Percentiles rank a stretch among this genome's conserved stretches.
Evolutionary conservation across 768 basidiomycete genomes (phyloP).

Genomic region (Pleurotus djamor): DNA sequence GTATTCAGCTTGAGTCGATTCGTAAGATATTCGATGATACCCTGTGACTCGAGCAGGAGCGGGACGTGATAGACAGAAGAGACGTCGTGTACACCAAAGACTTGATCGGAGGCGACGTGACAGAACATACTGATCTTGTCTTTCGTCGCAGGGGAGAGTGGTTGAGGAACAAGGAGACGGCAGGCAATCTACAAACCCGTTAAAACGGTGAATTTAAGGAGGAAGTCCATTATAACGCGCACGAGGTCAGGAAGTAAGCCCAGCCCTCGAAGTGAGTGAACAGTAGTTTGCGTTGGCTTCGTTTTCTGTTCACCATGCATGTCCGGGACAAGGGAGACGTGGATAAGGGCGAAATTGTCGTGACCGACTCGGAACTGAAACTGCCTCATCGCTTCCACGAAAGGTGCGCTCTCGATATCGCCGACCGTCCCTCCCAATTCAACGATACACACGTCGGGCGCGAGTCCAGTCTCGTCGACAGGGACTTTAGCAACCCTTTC

Average conservation of each 20-base stretch:
- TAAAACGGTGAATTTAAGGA: background rate
- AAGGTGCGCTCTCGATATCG: slow-evolving; percentile 98
- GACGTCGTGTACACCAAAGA: slow-evolving; percentile 95
- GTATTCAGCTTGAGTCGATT: slow-evolving; percentile 75
- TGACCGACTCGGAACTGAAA: slow-evolving; percentile 98
- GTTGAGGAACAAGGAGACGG: slow-evolving; percentile 75
- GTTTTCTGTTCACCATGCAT: slow-evolving; percentile 99
- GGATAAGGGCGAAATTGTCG: slow-evolving; percentile 95
- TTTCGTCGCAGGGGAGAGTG: slow-evolving; percentile 83
- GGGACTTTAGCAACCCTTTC: slow-evolving; percentile 92
- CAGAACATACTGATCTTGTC: slow-evolving; percentile 99
- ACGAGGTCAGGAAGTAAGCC: slow-evolving; percentile 93
- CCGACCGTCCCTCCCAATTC: slow-evolving; percentile 99
- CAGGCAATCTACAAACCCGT: slow-evolving; percentile 76
- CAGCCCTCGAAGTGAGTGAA: slow-evolving; percentile 89
- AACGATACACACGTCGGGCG: slow-evolving; percentile 96
- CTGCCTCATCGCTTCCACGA: slow-evolving; percentile 99
- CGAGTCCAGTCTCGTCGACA: slow-evolving; percentile 89
- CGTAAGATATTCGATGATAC: slow-evolving; percentile 82
- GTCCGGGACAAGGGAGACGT: slow-evolving; percentile 97
- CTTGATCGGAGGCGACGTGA: slow-evolving; percentile 86
- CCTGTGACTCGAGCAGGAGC: slow-evolving; percentile 86
- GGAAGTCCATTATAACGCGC: slow-evolving; percentile 21
- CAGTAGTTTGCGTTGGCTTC: slow-evolving; percentile 97
- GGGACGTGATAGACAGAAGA: slow-evolving; percentile 98